Evolutionary conservation across 768 basidiomycete species (phyloP).

Genomic region (Cystoderma amianthinum): DNA sequence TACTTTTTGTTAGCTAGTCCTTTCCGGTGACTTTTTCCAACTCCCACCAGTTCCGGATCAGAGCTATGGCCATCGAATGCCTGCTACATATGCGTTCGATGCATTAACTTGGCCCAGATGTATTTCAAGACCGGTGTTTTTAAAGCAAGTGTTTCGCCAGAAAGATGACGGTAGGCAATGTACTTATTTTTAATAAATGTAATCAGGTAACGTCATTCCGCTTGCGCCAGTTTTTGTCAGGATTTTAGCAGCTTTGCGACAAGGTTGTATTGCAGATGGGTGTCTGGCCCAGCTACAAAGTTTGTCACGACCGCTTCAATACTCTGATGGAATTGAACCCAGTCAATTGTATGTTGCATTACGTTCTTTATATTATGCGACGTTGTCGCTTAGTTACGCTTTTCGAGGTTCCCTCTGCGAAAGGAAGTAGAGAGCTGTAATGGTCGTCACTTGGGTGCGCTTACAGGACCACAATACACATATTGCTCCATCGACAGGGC

Average conservation of each 20-base stretch:
- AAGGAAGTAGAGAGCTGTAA: constrained; percentile 72
- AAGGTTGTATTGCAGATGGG: constrained; percentile 49
- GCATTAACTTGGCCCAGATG: constrained; percentile 68
- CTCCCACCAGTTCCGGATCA: constrained; percentile 71
- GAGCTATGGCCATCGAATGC: constrained; percentile 36
- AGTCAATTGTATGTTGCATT: constrained; percentile 59
- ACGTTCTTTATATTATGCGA: not conserved
- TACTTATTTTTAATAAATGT: too few relatives aligned
- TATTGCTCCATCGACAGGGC: constrained; percentile 40
- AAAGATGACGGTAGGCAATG: constrained; percentile 58
- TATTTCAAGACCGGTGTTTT: constrained; percentile 41
- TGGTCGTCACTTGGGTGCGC: constrained; percentile 33
- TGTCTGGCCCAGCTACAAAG: constrained; percentile 40
- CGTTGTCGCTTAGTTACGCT: not conserved
- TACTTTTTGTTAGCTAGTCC: constrained; percentile 51
- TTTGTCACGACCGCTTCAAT: constrained; percentile 50
- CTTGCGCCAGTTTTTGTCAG: constrained; percentile 70
- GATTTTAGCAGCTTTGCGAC: constrained; percentile 85
- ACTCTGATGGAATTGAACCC: constrained; percentile 71
- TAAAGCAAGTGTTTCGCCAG: constrained; percentile 82
- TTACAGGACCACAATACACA: constrained; percentile 26
- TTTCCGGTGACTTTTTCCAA: constrained; percentile 90
- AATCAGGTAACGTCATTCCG: too few relatives aligned
- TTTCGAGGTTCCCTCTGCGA: constrained; percentile 60
- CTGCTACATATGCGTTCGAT: constrained; percentile 71